These are phyloP conservation scores for Dacryopinax primogenitus DNA, from an alignment of 768 basidiomycete genomes.

Conservation along the genomic window DNA sequence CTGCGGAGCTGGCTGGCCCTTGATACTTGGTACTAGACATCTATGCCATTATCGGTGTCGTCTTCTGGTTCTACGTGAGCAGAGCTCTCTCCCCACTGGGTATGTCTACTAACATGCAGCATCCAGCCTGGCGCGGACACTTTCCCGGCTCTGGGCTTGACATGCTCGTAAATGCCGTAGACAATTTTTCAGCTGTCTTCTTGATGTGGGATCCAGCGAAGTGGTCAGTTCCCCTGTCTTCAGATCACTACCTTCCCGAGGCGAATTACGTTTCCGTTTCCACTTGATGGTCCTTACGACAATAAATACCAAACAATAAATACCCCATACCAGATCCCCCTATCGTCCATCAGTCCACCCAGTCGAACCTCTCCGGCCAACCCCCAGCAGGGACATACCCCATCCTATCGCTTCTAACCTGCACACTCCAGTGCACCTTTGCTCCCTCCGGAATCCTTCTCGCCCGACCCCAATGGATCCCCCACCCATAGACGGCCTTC, in stretches of 20 bases:
- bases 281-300: neutral
- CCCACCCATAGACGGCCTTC: neutral
- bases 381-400: neutral
- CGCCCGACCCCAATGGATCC: neutral
- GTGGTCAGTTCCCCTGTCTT: too few relatives aligned
- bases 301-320: neutral
- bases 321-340: neutral
- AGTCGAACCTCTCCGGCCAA: neutral
- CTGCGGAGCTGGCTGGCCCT: neutral
- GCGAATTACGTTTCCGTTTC: too few relatives aligned
- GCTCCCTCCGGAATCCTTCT: neutral
- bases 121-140: too few relatives aligned
- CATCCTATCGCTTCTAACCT: neutral
- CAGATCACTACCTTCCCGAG: too few relatives aligned
- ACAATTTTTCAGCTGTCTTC: too few relatives aligned
- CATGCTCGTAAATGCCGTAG: too few relatives aligned
- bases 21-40: constrained; percentile 40
- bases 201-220: too few relatives aligned
- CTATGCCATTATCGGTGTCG: constrained; percentile 55
- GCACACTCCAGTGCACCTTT: neutral
- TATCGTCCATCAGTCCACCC: neutral
- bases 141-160: too few relatives aligned
- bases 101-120: too few relatives aligned
- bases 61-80: constrained; percentile 25
- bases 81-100: too few relatives aligned